phyloP scores from a whole-genome alignment of 306 rosid species.

The Ormosia semicastrata region DNA sequence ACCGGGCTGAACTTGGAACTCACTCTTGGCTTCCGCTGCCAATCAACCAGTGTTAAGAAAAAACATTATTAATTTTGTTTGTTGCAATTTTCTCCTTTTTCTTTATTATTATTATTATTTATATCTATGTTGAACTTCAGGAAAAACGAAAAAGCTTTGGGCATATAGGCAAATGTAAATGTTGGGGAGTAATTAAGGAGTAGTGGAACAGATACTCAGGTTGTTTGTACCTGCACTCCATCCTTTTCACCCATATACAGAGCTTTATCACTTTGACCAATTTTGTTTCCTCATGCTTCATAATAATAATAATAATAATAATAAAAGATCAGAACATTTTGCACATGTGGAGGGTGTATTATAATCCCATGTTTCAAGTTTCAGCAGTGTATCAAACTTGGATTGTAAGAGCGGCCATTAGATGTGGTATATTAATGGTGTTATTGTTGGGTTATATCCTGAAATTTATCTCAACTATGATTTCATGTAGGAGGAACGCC shows the following conservation, averaged over 20 bases:
- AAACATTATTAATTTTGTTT: background rate
- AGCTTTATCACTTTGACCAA: background rate
- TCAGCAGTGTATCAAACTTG: too few relatives aligned
- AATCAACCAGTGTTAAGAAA: background rate
- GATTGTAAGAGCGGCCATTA: background rate
- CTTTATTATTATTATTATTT: background rate
- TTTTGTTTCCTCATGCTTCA: background rate
- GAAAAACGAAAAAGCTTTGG: background rate
- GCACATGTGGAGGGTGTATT: too few relatives aligned
- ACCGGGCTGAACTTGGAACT: conserved; percentile 37
- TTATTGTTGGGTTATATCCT: background rate
- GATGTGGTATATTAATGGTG: background rate
- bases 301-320: background rate
- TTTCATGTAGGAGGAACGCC: background rate
- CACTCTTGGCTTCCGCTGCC: conserved; percentile 31
- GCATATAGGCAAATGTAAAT: background rate
- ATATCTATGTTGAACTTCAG: background rate
- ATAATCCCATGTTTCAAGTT: too few relatives aligned
- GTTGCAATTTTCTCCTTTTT: background rate
- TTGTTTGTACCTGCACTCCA: background rate
- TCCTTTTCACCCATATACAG: background rate
- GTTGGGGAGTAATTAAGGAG: background rate
- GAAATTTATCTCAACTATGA: background rate
- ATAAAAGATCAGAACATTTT: too few relatives aligned
- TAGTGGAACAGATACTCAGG: background rate